phyloP scores from a whole-genome alignment of 257 asterid genomes.

The Nicotiana attenuata region DNA sequence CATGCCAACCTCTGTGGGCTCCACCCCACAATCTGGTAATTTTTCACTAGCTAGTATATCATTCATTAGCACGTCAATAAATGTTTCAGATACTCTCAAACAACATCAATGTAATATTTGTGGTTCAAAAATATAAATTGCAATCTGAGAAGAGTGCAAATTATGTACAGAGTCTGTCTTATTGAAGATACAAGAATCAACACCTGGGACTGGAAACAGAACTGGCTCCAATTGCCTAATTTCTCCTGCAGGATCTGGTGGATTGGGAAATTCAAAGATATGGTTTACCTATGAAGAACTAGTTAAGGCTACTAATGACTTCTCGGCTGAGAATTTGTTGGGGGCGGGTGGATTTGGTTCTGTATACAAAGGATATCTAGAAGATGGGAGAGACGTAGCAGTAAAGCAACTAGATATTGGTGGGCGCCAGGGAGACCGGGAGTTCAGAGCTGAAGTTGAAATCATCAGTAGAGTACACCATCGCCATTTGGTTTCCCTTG shows the following conservation, averaged over 20 bases:
- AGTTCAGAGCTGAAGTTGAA: constrained; percentile 95
- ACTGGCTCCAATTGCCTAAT: constrained; percentile 29
- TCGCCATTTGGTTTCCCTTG: constrained; percentile 93
- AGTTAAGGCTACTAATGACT: constrained; percentile 62
- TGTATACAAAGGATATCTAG: constrained; percentile 74
- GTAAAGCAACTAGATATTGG: constrained; percentile 73
- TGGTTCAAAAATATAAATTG: not conserved
- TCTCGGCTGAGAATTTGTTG: constrained; percentile 64
- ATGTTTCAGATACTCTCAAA: not conserved
- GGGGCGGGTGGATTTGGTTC: constrained; percentile 96
- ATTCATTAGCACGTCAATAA: not conserved
- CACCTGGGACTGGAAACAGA: constrained; percentile 33
- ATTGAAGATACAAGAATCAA: constrained; percentile 42
- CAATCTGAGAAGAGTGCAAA: constrained; percentile 13
- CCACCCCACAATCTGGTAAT: constrained; percentile 62
- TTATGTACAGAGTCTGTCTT: constrained; percentile 54
- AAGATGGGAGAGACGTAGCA: constrained; percentile 82
- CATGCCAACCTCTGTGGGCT: constrained; percentile 47
- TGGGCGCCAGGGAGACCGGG: constrained; percentile 92
- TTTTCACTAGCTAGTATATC: not conserved
- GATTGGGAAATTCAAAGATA: constrained; percentile 62
- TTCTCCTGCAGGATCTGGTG: constrained; percentile 53
- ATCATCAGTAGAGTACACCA: constrained; percentile 90
- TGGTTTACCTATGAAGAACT: constrained; percentile 76
- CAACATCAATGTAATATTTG: not conserved